A percentile compares a stretch with the other conserved stretches of the same genome.
Evolutionary conservation across 345 rosid species (phyloP).

Genomic region (Pseudoturritis turrita): DNA sequence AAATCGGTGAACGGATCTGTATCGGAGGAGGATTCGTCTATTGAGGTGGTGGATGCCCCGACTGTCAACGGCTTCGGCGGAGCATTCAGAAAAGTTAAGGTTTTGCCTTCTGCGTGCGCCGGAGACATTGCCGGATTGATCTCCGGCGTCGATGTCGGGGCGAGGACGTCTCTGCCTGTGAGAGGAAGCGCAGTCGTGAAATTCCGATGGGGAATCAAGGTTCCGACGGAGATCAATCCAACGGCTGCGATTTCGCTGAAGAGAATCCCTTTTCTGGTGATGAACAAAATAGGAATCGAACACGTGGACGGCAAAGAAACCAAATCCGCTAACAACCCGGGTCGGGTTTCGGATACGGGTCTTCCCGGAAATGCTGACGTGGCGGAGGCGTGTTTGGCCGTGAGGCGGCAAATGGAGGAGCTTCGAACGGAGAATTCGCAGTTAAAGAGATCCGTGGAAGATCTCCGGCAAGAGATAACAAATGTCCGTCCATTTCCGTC

Average conservation of each 20-base stretch:
- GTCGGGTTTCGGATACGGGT: not conserved
- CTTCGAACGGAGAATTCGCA: constrained; percentile 51
- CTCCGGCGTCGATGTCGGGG: constrained; percentile 63
- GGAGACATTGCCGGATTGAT: constrained; percentile 36
- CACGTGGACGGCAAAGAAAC: constrained; percentile 43
- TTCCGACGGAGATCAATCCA: constrained; percentile 48
- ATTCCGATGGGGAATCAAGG: constrained; percentile 79
- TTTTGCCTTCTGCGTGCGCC: constrained; percentile 25
- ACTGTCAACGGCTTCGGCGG: constrained; percentile 23
- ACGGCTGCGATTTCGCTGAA: constrained; percentile 41
- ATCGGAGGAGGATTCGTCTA: constrained; percentile 39
- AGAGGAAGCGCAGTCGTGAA: constrained; percentile 50
- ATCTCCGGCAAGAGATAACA: constrained; percentile 45
- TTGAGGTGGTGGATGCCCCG: constrained; percentile 51
- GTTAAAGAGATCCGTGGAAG: constrained; percentile 61
- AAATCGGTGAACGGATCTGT: constrained; percentile 18
- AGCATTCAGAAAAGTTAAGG: constrained; percentile 35
- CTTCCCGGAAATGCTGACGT: constrained; percentile 27
- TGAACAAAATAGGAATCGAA: constrained; percentile 80
- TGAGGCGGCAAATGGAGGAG: constrained; percentile 56
- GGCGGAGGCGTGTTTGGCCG: constrained; percentile 43
- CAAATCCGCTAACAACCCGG: not conserved
- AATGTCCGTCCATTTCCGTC: constrained; percentile 15
- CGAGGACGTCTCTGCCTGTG: constrained; percentile 56
- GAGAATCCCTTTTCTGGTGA: constrained; percentile 59